Evolutionary conservation across 1,139 yeast genomes (phyloP).

Genomic region (Citeromyces hawaiiensis): DNA sequence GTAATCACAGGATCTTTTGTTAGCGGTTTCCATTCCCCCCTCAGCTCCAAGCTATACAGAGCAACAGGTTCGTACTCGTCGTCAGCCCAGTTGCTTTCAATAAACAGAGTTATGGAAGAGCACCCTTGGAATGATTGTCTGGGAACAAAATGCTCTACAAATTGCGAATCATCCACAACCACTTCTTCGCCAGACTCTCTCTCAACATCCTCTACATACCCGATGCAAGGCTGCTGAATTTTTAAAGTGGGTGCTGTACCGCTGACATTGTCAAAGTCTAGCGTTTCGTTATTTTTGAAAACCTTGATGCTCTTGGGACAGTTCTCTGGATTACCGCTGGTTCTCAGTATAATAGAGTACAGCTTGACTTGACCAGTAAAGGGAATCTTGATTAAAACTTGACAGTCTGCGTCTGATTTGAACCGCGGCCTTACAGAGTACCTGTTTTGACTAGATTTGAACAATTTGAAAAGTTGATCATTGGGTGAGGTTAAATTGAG

Average conservation of each 20-base stretch:
- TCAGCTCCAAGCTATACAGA: slow-evolving; percentile 59
- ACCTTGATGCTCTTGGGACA: slow-evolving; percentile 64
- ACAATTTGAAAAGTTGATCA: slow-evolving; percentile 37
- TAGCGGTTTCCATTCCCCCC: slow-evolving; percentile 66
- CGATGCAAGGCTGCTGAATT: slow-evolving; percentile 54
- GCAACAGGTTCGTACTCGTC: slow-evolving; percentile 51
- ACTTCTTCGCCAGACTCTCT: slow-evolving; percentile 11
- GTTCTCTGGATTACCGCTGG: slow-evolving; percentile 39
- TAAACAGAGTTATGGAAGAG: slow-evolving; percentile 49
- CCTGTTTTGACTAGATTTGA: slow-evolving; percentile 31
- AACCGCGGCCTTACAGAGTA: slow-evolving; percentile 33
- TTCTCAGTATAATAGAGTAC: slow-evolving; percentile 58
- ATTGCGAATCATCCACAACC: slow-evolving; percentile 31
- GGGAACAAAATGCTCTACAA: slow-evolving; percentile 77
- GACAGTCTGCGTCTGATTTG: slow-evolving; percentile 73
- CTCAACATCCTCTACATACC: slow-evolving; percentile 22
- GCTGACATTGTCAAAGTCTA: slow-evolving; percentile 59
- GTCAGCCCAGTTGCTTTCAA: slow-evolving; percentile 38
- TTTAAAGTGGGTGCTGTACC: slow-evolving; percentile 36
- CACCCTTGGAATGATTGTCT: slow-evolving; percentile 64
- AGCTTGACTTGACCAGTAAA: slow-evolving; percentile 67
- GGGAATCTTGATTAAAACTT: slow-evolving; percentile 64
- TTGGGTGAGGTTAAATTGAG: slow-evolving; percentile 47
- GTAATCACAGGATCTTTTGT: slow-evolving; percentile 60
- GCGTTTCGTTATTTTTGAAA: slow-evolving; percentile 53